phyloP scores from a whole-genome alignment of 345 rosid genomes.

The Reutealis trisperma region DNA sequence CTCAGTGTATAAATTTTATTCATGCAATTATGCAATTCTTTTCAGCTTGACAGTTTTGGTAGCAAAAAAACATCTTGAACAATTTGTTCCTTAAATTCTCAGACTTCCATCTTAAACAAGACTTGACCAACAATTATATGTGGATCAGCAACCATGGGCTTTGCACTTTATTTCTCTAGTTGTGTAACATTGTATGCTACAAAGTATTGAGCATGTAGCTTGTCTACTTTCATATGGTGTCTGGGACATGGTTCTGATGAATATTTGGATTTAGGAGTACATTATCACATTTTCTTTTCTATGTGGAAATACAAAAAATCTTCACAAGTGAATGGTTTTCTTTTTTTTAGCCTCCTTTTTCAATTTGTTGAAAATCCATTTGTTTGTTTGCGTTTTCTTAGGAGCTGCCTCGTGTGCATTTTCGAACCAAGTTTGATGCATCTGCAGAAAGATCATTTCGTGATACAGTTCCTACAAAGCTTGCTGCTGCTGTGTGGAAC shows the following conservation, averaged over 20 bases:
- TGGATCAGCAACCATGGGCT: neutral
- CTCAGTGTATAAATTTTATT: neutral
- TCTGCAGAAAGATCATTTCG: conserved; percentile 46
- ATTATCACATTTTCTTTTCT: neutral
- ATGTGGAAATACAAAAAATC: conserved; percentile 2
- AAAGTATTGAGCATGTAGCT: neutral
- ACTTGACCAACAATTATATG: neutral
- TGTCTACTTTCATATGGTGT: neutral
- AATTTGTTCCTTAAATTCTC: neutral
- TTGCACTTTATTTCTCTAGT: neutral
- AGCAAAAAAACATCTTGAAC: neutral
- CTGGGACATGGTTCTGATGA: neutral
- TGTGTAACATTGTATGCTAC: neutral
- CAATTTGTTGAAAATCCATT: neutral
- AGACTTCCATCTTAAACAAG: neutral
- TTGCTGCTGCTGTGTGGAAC: conserved; percentile 70
- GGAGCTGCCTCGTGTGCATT: conserved; percentile 87
- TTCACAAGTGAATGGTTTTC: neutral
- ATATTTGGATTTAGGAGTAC: neutral
- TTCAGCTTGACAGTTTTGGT: too few species aligned
- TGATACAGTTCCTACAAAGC: conserved; percentile 65
- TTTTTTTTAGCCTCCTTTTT: neutral
- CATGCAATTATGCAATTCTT: too few species aligned
- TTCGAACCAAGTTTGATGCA: conserved; percentile 52
- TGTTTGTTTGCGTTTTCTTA: conserved; percentile 22